These are phyloP conservation scores for Aspergillaceae sp. DNA, from an alignment of 2,329 filamentous ascomycete species.

Conservation along the genomic window DNA sequence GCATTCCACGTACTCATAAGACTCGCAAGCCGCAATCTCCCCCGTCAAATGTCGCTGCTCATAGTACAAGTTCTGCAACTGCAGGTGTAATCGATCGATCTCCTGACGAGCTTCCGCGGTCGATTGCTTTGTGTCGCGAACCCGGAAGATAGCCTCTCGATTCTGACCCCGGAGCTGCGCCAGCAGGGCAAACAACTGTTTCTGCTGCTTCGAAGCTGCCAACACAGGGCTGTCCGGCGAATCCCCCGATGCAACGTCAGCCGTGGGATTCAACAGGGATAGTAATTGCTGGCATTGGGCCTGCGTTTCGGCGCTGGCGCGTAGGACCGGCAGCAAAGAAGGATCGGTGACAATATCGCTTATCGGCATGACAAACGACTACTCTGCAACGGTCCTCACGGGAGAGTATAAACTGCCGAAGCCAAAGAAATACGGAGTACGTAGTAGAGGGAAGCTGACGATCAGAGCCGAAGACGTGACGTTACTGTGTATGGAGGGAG, in stretches of 20 bases:
- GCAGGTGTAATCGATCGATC: constrained; percentile 82
- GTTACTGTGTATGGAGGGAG: not conserved
- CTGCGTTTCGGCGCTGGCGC: constrained; percentile 64
- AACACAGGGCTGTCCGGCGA: constrained; percentile 43
- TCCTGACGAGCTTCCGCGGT: constrained; percentile 84
- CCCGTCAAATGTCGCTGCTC: constrained; percentile 84
- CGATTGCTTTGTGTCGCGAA: constrained; percentile 74
- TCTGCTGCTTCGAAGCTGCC: constrained; percentile 66
- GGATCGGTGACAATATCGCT: constrained; percentile 55
- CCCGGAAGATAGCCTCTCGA: constrained; percentile 68
- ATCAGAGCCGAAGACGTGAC: not conserved
- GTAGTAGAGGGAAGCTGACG: constrained; percentile 7
- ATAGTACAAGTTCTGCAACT: constrained; percentile 93
- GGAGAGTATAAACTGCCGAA: not conserved
- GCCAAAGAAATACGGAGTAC: constrained; percentile 6
- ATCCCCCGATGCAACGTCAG: constrained; percentile 30
- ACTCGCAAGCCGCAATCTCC: constrained; percentile 84
- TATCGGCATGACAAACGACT: constrained; percentile 40
- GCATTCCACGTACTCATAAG: constrained; percentile 62
- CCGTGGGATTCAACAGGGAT: constrained; percentile 47
- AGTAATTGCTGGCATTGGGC: constrained; percentile 57
- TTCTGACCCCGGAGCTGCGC: constrained; percentile 75
- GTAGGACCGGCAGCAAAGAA: constrained; percentile 58
- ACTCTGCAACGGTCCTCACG: too few relatives aligned
- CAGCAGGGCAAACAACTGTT: constrained; percentile 68